These are phyloP conservation scores for Rubia peregrina DNA, from an alignment of 305 asterid genomes.

Conservation along the genomic window DNA sequence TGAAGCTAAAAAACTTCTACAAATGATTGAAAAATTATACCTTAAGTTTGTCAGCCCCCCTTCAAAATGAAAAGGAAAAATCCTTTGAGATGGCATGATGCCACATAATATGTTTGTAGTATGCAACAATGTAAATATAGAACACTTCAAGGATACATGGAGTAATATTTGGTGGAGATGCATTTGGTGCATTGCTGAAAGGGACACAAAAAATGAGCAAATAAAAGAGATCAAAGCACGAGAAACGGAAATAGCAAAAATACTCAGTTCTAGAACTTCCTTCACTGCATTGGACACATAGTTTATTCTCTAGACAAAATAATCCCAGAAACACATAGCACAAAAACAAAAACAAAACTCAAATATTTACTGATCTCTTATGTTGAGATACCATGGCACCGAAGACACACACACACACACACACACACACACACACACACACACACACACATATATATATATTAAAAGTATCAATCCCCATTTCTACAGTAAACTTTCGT, in stretches of 20 bases:
- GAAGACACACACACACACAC: too few species aligned
- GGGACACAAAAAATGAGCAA: constrained; percentile 17
- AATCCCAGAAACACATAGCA: too few species aligned
- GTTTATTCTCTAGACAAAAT: too few species aligned
- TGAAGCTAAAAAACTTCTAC: neutral
- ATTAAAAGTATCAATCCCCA: too few species aligned
- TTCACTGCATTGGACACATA: too few species aligned
- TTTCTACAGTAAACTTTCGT: too few species aligned
- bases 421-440: too few species aligned
- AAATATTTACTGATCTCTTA: too few species aligned
- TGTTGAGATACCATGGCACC: too few species aligned
- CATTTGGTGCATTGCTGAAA: constrained; percentile 72
- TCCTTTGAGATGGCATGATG: neutral
- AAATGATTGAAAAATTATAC: constrained; percentile 21
- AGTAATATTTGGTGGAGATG: constrained; percentile 79
- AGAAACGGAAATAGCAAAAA: neutral
- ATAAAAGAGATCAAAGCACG: constrained; percentile 9
- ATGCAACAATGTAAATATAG: constrained; percentile 5
- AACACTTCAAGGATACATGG: constrained; percentile 77
- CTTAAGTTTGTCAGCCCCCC: constrained; percentile 99
- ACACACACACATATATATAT: too few species aligned
- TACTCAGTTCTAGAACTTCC: too few species aligned
- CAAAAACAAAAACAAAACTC: too few species aligned
- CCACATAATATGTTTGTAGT: constrained; percentile 1
- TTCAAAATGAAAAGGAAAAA: constrained; percentile 26